Conservation (phyloP, 345 rosid genomes). For the Mallotus nudiflorus region DNA sequence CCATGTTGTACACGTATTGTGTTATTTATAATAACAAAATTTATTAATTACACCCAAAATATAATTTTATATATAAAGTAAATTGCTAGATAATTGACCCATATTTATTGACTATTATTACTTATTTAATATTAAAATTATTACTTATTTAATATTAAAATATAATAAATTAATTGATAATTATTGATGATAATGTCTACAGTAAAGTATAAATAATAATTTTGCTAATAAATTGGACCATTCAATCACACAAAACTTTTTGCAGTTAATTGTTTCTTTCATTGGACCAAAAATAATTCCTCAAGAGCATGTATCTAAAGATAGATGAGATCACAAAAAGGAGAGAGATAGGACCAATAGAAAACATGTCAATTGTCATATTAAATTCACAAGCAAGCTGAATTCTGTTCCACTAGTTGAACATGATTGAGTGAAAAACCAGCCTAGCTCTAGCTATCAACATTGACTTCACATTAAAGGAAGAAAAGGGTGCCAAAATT, state of each 20-base stretch:
- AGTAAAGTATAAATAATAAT: too few relatives aligned
- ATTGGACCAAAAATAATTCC: neutral
- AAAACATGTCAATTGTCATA: slow-evolving; percentile 3
- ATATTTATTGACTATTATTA: too few relatives aligned
- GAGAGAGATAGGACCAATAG: neutral
- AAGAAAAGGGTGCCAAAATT: slow-evolving; percentile 2
- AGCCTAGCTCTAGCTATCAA: slow-evolving; percentile 3
- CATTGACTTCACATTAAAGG: slow-evolving; percentile 7
- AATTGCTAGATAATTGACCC: too few relatives aligned
- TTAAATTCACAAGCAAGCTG: neutral
- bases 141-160: too few relatives aligned
- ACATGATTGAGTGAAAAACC: neutral
- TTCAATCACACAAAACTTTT: neutral
- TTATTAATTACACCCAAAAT: too few relatives aligned
- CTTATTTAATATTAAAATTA: too few relatives aligned
- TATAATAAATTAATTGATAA: too few relatives aligned
- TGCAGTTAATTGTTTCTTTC: neutral
- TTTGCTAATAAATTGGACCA: neutral
- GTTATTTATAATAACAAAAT: too few relatives aligned
- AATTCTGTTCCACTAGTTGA: neutral
- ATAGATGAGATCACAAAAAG: neutral
- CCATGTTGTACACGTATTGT: neutral
- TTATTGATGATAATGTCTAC: too few relatives aligned
- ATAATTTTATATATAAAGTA: too few relatives aligned
- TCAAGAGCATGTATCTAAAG: neutral